phyloP scores from a whole-genome alignment of 371 early-diverging fungal species.

The Phascolomyces articulosus region DNA sequence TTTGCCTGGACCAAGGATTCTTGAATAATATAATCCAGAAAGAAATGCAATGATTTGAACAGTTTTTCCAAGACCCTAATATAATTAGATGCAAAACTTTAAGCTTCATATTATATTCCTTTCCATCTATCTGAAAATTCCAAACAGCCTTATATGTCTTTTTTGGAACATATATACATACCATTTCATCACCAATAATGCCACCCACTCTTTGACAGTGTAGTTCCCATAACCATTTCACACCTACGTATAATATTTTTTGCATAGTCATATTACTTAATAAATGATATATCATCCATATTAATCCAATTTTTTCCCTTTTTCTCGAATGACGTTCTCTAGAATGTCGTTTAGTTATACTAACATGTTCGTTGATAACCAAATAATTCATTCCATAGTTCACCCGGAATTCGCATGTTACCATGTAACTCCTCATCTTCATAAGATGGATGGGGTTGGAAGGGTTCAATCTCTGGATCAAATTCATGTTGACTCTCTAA shows the following conservation, averaged over 20 bases:
- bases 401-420: conserved; percentile 78
- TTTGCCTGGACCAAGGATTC: conserved; percentile 45
- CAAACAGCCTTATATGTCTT: too few species aligned
- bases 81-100: too few species aligned
- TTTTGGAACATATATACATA: conserved; percentile 10
- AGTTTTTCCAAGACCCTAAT: conserved; percentile 95
- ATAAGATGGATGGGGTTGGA: conserved; percentile 59
- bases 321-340: too few species aligned
- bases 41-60: conserved; percentile 91
- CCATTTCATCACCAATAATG: conserved; percentile 98
- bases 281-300: too few species aligned
- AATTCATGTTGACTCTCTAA: conserved; percentile 10
- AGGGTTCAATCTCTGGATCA: conserved; percentile 58
- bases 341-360: conserved; percentile 1
- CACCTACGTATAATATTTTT: too few species aligned
- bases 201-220: conserved; percentile 91
- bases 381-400: conserved; percentile 84
- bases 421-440: conserved; percentile 65
- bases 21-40: conserved; percentile 67
- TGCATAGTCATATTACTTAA: too few species aligned
- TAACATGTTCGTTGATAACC: conserved; percentile 90
- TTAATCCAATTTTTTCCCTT: too few species aligned
- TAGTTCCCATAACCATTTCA: conserved; percentile 94
- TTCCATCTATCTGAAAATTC: too few species aligned
- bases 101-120: too few species aligned